Conservation (phyloP, 2,329 filamentous ascomycete genomes). For the Xylariaceae sp. region DNA sequence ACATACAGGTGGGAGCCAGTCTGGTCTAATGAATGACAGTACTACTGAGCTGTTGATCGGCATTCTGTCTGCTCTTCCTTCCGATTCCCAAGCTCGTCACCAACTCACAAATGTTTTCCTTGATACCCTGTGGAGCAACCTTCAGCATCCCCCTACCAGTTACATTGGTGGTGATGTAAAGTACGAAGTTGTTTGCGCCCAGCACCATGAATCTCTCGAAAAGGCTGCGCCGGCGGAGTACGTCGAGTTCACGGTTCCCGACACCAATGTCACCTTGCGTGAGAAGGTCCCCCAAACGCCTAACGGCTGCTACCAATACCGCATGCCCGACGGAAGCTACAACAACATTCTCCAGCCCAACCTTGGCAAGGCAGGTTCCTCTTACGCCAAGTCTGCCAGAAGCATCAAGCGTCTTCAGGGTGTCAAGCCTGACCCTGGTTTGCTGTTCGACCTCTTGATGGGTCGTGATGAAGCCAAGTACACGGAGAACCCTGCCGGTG, state of each 20-base stretch:
- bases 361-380: slow-evolving; percentile 59
- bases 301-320: slow-evolving; percentile 33
- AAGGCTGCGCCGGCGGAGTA: slow-evolving; percentile 29
- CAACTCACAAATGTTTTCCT: slow-evolving; percentile 47
- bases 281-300: slow-evolving; percentile 35
- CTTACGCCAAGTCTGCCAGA: slow-evolving; percentile 63
- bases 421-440: slow-evolving; percentile 57
- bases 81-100: slow-evolving; percentile 31
- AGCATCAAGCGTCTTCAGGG: slow-evolving; percentile 52
- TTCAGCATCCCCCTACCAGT: slow-evolving; percentile 49
- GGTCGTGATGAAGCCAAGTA: slow-evolving; percentile 48
- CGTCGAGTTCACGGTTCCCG: slow-evolving; percentile 39
- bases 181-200: slow-evolving; percentile 33
- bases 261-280: slow-evolving; percentile 34
- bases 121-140: slow-evolving; percentile 47
- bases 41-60: slow-evolving; percentile 39
- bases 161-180: slow-evolving; percentile 40
- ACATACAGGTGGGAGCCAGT: not conserved
- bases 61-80: slow-evolving; percentile 36
- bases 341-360: slow-evolving; percentile 59
- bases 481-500: slow-evolving; percentile 62
- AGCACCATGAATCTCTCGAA: slow-evolving; percentile 19
- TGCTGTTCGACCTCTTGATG: slow-evolving; percentile 64
- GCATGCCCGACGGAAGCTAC: slow-evolving; percentile 37
- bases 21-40: slow-evolving; percentile 26